Conservation (phyloP, 1,284 basidiomycete genomes). For the Sporisorium sorghi region DNA sequence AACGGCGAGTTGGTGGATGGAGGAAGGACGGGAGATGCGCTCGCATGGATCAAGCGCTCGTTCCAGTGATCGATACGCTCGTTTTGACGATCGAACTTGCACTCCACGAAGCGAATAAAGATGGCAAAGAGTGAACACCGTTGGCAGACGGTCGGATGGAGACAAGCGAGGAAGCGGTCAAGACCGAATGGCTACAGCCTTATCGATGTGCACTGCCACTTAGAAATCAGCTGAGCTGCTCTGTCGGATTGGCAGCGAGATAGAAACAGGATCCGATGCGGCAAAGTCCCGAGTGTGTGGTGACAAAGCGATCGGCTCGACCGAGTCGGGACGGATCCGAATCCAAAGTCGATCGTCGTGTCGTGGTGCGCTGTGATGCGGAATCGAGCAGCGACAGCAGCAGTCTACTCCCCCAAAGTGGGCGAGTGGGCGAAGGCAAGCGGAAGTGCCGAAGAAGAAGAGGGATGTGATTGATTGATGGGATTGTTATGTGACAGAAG, state of each 20-base stretch:
- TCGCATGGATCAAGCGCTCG: neutral
- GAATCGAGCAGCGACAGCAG: neutral
- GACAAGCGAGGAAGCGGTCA: neutral
- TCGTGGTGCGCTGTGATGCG: neutral
- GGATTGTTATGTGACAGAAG: neutral
- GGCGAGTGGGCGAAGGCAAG: neutral
- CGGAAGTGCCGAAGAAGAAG: slow-evolving; percentile 1
- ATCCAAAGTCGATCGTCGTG: neutral
- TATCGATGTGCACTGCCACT: no score
- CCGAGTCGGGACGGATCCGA: neutral
- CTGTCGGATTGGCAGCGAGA: no score
- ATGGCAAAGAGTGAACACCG: neutral
- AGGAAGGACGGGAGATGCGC: neutral
- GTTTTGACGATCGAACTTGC: neutral
- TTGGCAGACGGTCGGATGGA: neutral
- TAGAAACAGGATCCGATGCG: neutral
- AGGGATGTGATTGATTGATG: neutral
- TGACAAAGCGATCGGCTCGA: neutral
- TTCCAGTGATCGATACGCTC: neutral
- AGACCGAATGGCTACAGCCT: neutral
- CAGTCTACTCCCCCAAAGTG: no score
- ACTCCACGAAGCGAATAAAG: no score
- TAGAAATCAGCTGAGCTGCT: no score
- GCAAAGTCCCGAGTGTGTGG: no score
- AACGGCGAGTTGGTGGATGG: neutral